Base-by-base conservation (phyloP, 2,329 filamentous ascomycete genomes). In the Eutypa lata region DNA sequence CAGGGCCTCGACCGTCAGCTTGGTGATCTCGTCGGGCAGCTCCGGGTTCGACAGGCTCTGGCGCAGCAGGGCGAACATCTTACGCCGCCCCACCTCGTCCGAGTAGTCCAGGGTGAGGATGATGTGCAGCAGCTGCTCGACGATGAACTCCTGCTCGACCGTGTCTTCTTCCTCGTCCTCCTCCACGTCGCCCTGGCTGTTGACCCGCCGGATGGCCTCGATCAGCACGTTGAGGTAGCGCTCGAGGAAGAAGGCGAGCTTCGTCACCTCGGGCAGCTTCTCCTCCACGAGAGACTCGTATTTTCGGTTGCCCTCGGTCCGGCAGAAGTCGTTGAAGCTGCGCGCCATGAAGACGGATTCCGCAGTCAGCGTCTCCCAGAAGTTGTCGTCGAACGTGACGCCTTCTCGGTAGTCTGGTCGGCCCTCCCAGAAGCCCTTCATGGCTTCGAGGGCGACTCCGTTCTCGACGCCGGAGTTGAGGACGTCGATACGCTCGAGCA, bases 401-500 rank as follows among this genome's bases (percentile, higher is more conserved):
- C 81, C 83, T 50, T 92, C 87, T 49, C 87, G 78, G 64, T 92
- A 92, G 67, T 94, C 89, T 2, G 90, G 89, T 18, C 94, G 86
- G 4, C 92, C 90, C 60, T 94, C 89, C 94, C 94, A 99, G 71
- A 99, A 97, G 47, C 91, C 90, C 56, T 84, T 88, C 92, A 99
- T 97, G 1, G 94, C 94, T 66, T 97, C 90, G 8, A 95, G 81
- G 2, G 91, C 93, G 54, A 97, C 90, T 6, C 94, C 95, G 51
- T 88, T 90, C 68, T 97, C 92, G 19, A 89, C 84, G 1, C 91
- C 92, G 4, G 91, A 93, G 67, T 94, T 94, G 57, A 95, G 84
- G 2, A 97, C 86, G 62, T 99, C 92, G 55, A 99, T 94, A 60
- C 94, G 86, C 73, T 99, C 94, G 4, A 99, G 78, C 0, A 99